Conservation (phyloP, 306 rosid species). For the Acacia crassicarpa region DNA sequence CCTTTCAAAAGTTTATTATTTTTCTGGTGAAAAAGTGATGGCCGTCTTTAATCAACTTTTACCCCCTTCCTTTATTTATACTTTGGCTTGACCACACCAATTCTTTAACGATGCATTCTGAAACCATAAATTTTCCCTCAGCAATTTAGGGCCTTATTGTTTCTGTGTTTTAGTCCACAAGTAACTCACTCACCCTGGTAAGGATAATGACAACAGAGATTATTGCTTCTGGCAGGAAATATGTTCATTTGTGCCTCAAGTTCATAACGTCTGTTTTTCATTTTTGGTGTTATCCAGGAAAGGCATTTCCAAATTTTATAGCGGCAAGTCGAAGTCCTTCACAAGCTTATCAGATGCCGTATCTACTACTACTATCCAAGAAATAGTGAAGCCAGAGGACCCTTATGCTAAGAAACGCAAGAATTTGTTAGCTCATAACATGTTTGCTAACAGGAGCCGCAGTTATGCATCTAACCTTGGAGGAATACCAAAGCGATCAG, state of each 20-base stretch:
- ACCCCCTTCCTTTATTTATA: background rate
- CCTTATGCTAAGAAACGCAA: slow-evolving; percentile 77
- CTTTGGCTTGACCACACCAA: background rate
- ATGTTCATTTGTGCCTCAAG: background rate
- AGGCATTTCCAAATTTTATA: slow-evolving; percentile 84
- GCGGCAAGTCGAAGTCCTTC: slow-evolving; percentile 92
- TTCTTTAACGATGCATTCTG: background rate
- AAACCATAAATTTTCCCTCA: background rate
- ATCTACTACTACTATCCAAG: slow-evolving; percentile 47
- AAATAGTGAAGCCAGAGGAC: slow-evolving; percentile 75
- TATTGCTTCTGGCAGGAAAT: background rate
- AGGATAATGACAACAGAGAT: background rate
- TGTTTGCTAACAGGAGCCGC: slow-evolving; percentile 43
- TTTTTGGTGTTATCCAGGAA: slow-evolving; percentile 55
- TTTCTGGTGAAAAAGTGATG: background rate
- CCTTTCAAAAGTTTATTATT: background rate
- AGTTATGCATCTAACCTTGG: slow-evolving; percentile 35
- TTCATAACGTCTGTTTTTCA: background rate
- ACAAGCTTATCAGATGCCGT: slow-evolving; percentile 72
- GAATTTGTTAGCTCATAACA: slow-evolving; percentile 52
- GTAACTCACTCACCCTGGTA: background rate
- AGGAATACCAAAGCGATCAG: slow-evolving; percentile 58
- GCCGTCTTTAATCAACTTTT: background rate
- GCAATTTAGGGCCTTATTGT: background rate
- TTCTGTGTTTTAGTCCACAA: background rate